These are phyloP conservation scores for Metschnikowia similis DNA, from an alignment of 805 yeast species.

Conservation along the genomic window DNA sequence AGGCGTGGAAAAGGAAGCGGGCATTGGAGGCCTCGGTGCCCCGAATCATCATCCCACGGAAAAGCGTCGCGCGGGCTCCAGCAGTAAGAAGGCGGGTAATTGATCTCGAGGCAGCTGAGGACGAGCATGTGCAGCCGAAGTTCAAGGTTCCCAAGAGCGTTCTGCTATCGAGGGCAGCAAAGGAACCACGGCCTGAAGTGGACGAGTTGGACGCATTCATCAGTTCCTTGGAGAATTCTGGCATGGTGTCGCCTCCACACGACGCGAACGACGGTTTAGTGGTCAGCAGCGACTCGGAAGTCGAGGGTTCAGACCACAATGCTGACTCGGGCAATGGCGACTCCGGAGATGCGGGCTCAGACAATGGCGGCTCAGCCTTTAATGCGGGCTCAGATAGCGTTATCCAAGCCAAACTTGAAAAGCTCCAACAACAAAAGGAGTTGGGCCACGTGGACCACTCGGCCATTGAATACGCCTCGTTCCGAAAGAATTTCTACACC, in stretches of 20 bases:
- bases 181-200: slow-evolving; percentile 1
- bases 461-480: slow-evolving; percentile 44
- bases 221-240: slow-evolving; percentile 4
- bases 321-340: slow-evolving; percentile 17
- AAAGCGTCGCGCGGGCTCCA: neutral
- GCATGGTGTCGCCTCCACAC: neutral
- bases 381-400: slow-evolving; percentile 20
- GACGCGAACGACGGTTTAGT: slow-evolving; percentile 6
- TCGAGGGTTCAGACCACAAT: neutral
- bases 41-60: neutral
- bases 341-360: slow-evolving; percentile 13
- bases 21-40: slow-evolving; percentile 15
- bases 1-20: slow-evolving; percentile 50
- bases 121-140: slow-evolving; percentile 11
- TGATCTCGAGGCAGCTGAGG: slow-evolving; percentile 29
- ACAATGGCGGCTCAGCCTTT: neutral
- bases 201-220: slow-evolving; percentile 28
- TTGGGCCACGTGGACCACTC: slow-evolving; percentile 47
- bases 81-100: slow-evolving; percentile 1
- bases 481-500: slow-evolving; percentile 58
- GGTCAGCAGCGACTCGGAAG: slow-evolving; percentile 24
- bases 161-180: neutral
- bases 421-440: slow-evolving; percentile 47
- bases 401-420: slow-evolving; percentile 33
- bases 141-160: slow-evolving; percentile 20